These are phyloP conservation scores for Thalassiosira livingstoniorum DNA, from an alignment of 352 stramenopile species.

Conservation along the genomic window DNA sequence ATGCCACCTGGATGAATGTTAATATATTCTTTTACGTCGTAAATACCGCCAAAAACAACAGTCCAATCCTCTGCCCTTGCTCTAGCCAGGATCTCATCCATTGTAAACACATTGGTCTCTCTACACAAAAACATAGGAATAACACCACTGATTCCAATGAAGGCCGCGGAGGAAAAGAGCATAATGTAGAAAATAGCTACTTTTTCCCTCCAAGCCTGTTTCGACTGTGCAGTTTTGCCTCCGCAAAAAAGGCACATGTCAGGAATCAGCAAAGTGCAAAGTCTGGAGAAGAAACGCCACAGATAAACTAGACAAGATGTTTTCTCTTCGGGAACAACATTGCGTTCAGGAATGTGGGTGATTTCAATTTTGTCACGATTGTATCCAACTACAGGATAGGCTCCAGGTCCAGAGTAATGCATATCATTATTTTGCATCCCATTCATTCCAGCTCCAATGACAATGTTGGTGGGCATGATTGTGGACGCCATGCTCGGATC, in stretches of 20 bases:
- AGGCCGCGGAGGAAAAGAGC: conserved; percentile 47
- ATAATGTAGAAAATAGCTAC: conserved; percentile 66
- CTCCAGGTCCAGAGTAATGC: conserved; percentile 19
- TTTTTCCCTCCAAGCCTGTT: conserved; percentile 76
- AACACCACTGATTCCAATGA: conserved; percentile 66
- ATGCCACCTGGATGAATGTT: conserved; percentile 54
- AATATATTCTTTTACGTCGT: conserved; percentile 67
- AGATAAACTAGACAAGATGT: conserved; percentile 17
- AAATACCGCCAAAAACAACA: conserved; percentile 62
- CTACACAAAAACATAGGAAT: conserved; percentile 59
- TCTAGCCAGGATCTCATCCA: conserved; percentile 45
- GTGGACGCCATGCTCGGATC: conserved; percentile 30
- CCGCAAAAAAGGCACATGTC: conserved; percentile 44
- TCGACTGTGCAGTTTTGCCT: conserved; percentile 47
- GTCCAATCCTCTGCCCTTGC: conserved; percentile 58
- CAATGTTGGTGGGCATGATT: conserved; percentile 32
- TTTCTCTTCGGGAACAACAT: conserved; percentile 37
- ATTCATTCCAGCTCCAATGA: conserved; percentile 24
- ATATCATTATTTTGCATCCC: not conserved
- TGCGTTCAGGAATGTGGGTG: conserved; percentile 45
- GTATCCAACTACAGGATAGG: not conserved
- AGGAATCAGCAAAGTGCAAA: conserved; percentile 42
- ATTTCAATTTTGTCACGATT: conserved; percentile 52
- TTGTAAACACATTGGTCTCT: conserved; percentile 51
- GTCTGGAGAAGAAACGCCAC: conserved; percentile 42